Evolutionary conservation across 192 early-diverging fungal genomes (phyloP).

Genomic region (Backusella morwellensis): DNA sequence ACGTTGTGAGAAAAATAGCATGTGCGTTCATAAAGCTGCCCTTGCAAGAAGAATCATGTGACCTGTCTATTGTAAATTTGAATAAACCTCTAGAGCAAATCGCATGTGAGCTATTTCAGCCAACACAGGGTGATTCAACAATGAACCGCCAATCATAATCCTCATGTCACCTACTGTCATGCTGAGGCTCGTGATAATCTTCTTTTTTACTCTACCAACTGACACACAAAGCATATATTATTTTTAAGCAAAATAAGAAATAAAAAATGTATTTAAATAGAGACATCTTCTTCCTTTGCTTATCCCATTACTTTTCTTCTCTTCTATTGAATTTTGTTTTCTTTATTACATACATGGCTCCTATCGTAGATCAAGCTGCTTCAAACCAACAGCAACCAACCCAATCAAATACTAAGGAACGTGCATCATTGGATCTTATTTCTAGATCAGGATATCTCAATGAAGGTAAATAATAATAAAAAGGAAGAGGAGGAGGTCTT

Average conservation of each 20-base stretch:
- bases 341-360: neutral
- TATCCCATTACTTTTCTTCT: neutral
- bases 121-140: neutral
- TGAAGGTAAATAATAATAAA: neutral
- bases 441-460: slow-evolving; percentile 11
- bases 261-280: neutral
- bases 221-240: neutral
- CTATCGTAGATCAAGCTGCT: slow-evolving; percentile 1
- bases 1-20: slow-evolving; percentile 10
- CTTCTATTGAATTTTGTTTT: neutral
- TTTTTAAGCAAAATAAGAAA: neutral
- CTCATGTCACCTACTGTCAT: neutral
- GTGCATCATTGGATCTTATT: neutral
- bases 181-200: slow-evolving; percentile 18
- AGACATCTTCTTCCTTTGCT: neutral
- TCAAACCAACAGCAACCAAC: neutral
- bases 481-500: neutral
- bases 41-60: slow-evolving; percentile 1
- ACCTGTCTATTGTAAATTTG: neutral
- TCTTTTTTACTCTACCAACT: neutral
- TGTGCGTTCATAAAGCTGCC: neutral
- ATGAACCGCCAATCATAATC: slow-evolving; percentile 2
- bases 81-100: neutral
- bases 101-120: slow-evolving; percentile 2
- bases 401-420: neutral